These are phyloP conservation scores for Rachicladosporium sp. DNA, from an alignment of 2,329 filamentous ascomycete genomes.

Conservation along the genomic window DNA sequence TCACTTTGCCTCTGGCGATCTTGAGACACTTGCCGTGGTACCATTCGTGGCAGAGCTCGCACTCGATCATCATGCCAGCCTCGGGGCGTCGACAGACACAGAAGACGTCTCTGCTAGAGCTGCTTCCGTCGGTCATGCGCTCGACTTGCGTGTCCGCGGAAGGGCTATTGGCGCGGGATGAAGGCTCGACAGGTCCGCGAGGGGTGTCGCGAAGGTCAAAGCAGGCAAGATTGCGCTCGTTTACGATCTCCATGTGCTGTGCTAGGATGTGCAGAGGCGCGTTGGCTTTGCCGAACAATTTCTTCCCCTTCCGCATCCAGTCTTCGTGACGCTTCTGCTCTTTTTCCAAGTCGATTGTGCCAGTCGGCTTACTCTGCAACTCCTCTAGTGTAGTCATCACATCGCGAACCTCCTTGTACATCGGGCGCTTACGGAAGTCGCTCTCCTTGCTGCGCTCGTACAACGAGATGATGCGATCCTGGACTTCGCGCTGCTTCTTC, in stretches of 20 bases:
- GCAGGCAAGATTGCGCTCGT: slow-evolving; percentile 78
- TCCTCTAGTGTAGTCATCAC: slow-evolving; percentile 79
- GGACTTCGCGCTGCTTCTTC: slow-evolving; percentile 89
- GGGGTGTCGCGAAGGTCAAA: slow-evolving; percentile 87
- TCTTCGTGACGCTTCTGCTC: slow-evolving; percentile 93
- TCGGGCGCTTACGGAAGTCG: slow-evolving; percentile 68
- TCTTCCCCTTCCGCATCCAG: slow-evolving; percentile 98
- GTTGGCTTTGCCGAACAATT: slow-evolving; percentile 95
- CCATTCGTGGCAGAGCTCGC: slow-evolving; percentile 96
- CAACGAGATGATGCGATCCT: slow-evolving; percentile 72
- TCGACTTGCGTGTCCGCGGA: slow-evolving; percentile 16
- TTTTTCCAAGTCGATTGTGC: slow-evolving; percentile 84
- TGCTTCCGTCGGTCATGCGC: slow-evolving; percentile 29
- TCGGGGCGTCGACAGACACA: slow-evolving; percentile 91
- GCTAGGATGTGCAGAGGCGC: slow-evolving; percentile 92
- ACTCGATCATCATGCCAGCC: slow-evolving; percentile 99
- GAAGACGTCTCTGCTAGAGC: slow-evolving; percentile 65
- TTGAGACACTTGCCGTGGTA: slow-evolving; percentile 98
- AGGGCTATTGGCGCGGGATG: slow-evolving; percentile 68
- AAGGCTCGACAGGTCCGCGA: slow-evolving; percentile 78
- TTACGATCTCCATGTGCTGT: slow-evolving; percentile 84
- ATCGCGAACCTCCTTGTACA: slow-evolving; percentile 80
- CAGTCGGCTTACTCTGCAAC: slow-evolving; percentile 81
- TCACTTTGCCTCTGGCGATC: slow-evolving; percentile 93
- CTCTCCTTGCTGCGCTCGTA: slow-evolving; percentile 64